Conservation (phyloP, 2,329 filamentous ascomycete genomes). For the Tolypocladium inflatum region DNA sequence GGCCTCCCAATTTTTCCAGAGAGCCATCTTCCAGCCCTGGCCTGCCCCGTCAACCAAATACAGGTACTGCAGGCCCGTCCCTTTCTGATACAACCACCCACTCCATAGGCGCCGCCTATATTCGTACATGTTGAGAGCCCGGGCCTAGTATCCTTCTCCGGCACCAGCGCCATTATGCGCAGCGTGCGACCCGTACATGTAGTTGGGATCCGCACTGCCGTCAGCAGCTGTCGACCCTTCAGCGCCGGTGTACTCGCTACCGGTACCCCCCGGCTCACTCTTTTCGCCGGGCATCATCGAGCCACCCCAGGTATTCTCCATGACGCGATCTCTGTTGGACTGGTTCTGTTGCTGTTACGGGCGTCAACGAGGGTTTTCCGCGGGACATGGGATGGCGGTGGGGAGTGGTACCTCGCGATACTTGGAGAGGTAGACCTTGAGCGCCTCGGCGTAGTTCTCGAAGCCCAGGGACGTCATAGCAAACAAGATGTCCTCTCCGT, state of each 20-base stretch:
- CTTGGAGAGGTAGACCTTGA: constrained; percentile 96
- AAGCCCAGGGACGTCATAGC: constrained; percentile 98
- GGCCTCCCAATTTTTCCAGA: neutral
- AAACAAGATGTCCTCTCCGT: constrained; percentile 96
- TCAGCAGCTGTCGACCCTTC: constrained; percentile 32
- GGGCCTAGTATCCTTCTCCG: constrained; percentile 39
- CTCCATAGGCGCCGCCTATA: constrained; percentile 4
- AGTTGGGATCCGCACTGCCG: constrained; percentile 29
- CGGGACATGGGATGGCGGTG: neutral
- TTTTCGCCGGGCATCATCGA: constrained; percentile 23
- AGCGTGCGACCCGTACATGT: constrained; percentile 44
- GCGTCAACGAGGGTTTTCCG: constrained; percentile 3
- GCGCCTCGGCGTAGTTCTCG: constrained; percentile 94
- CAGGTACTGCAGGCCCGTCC: neutral
- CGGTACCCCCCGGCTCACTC: constrained; percentile 16
- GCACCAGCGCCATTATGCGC: constrained; percentile 49
- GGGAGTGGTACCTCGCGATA: constrained; percentile 70
- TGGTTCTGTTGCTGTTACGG: constrained; percentile 29
- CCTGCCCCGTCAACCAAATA: neutral
- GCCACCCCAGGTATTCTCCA: constrained; percentile 23
- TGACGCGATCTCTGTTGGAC: constrained; percentile 27
- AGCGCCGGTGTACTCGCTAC: constrained; percentile 30
- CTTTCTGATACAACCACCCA: neutral
- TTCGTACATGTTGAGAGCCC: constrained; percentile 1
- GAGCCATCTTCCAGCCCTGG: neutral